Base-by-base conservation (phyloP, 2,329 filamentous ascomycete genomes). In the Pseudomassariella vexata region DNA sequence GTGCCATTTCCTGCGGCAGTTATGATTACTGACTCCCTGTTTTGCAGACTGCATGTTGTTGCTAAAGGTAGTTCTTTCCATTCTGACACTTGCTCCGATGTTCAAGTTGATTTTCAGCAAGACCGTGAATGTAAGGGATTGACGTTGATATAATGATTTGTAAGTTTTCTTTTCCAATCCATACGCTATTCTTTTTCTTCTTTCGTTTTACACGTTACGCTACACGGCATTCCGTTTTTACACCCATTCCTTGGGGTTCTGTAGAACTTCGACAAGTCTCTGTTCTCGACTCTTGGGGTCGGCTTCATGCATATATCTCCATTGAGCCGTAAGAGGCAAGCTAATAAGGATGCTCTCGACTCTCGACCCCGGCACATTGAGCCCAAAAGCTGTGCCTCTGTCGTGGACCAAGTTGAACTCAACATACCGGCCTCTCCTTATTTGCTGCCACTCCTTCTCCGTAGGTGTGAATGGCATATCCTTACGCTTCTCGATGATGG, bases 321-420 rank as follows among this genome's bases (percentile, higher is more conserved):
- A 98, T 48, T 80, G 77, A 16, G 92, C 92, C 10, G 90, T 96
- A 44, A 94, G 68, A 5, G 92, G 92, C 56, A 98, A 65, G 61
- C 87, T 95, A 88, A 98, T 96, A 45, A 98, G 64, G 37, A 98
- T 98, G 58, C 89, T 95, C 70, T 98, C 92, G 3, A 98, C 80
- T 40, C 92, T 75, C 5, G 89, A 84, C 24, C 87, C 87, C 0
- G 92, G 92, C 0, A 90, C 95, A 52, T 92, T 92, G 42, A 98
- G 66, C 2, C 92, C 92, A 59, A 98, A 98, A 6, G 85, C 81
- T 3, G 92, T 98, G 3, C 92, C 92, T 17, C 92, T 78, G 63
- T 98, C 92, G 62, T 98, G 89, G 35, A 98, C 87, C 22, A 98
- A 73, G 62, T 98, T 98, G 62, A 98, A 98, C 63, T 98, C 92